phyloP scores from a whole-genome alignment of 2,329 filamentous ascomycete genomes.

The Spiromastix sp. region DNA sequence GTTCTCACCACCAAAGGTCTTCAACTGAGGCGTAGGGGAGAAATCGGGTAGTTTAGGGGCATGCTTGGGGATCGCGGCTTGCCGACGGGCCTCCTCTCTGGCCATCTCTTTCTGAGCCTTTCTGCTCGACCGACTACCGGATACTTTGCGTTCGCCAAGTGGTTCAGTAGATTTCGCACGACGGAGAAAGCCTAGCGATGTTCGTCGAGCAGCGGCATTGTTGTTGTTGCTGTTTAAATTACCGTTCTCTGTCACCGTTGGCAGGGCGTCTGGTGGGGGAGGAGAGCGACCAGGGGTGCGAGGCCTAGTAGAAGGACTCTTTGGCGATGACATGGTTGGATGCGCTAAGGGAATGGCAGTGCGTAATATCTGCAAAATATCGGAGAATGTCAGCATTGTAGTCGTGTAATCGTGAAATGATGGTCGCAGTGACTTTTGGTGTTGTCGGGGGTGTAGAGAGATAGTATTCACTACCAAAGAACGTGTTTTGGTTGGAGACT shows the following conservation, averaged over 20 bases:
- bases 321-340: conserved; percentile 2
- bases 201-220: conserved; percentile 29
- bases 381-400: background rate
- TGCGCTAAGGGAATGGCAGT: too few relatives aligned
- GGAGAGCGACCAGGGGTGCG: conserved; percentile 24
- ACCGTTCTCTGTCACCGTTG: conserved; percentile 26
- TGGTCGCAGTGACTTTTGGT: too few relatives aligned
- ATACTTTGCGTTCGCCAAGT: conserved; percentile 43
- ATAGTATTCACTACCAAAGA: too few relatives aligned
- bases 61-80: conserved; percentile 46
- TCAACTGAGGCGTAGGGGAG: conserved; percentile 38
- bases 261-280: conserved; percentile 24
- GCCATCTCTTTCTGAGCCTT: conserved; percentile 28
- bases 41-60: conserved; percentile 46
- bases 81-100: conserved; percentile 43
- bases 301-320: conserved; percentile 17
- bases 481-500: too few relatives aligned
- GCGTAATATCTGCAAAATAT: background rate
- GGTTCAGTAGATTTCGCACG: conserved; percentile 57
- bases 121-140: conserved; percentile 23
- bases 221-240: conserved; percentile 12
- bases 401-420: too few relatives aligned
- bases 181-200: conserved; percentile 51
- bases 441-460: too few relatives aligned
- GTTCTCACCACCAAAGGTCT: conserved; percentile 53